Percentiles rank a stretch among this genome's conserved stretches.
phyloP scores from a whole-genome alignment of 176 grass and related monocot genomes.

The Musa acuminata region DNA sequence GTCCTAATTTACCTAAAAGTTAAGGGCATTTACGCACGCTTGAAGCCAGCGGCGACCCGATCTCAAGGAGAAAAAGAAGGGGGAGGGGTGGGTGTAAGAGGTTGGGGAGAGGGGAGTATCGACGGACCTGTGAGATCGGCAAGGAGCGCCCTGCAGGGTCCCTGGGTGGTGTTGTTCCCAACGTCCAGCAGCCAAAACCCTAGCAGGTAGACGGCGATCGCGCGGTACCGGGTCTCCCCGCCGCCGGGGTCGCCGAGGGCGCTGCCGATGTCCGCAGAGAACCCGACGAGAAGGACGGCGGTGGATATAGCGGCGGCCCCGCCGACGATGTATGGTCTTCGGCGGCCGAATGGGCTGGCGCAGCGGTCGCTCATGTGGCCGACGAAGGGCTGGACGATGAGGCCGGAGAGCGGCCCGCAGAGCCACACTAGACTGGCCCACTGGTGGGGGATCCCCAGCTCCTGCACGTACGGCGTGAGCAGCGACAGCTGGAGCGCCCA shows the following conservation, averaged over 20 bases:
- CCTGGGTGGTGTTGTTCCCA: conserved; percentile 86
- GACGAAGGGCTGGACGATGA: conserved; percentile 64
- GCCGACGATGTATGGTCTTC: conserved; percentile 56
- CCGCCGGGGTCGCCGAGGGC: conserved; percentile 44
- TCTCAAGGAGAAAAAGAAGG: not conserved
- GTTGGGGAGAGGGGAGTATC: not conserved
- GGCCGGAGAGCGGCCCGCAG: conserved; percentile 67
- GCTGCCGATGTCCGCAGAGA: conserved; percentile 52
- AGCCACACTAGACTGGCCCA: conserved; percentile 78
- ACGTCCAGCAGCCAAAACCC: conserved; percentile 92
- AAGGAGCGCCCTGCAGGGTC: conserved; percentile 63
- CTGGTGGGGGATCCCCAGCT: conserved; percentile 70
- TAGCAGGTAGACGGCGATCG: conserved; percentile 57
- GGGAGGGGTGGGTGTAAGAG: too few species aligned
- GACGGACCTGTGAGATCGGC: conserved; percentile 69
- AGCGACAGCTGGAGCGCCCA: conserved; percentile 84
- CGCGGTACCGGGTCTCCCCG: conserved; percentile 24
- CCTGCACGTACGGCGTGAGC: conserved; percentile 72
- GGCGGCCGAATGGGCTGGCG: conserved; percentile 38
- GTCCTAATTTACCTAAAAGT: too few species aligned
- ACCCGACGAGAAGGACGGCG: conserved; percentile 50
- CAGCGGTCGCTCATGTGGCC: conserved; percentile 59
- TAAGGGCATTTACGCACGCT: too few species aligned
- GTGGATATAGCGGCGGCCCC: conserved; percentile 35
- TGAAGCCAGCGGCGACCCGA: not conserved